Evolutionary conservation across 148 eudicot genomes (phyloP), one percentile per base, ranked within the genome.

Genomic region (Persicaria tinctoria): DNA sequence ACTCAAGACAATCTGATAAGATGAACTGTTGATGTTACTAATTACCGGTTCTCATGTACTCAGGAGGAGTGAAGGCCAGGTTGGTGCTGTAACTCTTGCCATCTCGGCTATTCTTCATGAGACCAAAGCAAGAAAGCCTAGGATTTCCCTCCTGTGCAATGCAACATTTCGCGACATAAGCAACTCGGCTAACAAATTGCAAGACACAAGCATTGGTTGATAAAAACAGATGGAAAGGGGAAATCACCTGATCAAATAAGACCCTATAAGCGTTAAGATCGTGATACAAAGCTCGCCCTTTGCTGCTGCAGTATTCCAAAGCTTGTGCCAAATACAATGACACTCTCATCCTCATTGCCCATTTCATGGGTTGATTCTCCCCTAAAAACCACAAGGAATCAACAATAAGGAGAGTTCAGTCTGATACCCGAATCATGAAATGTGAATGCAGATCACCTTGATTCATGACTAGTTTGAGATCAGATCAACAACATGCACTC

Each of bases 51-150:
- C 90, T 84, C 81, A 89, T 79, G 73, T 89, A 89, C 74, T 89
- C 93, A 0, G 93, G 93, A 51, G 93, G 93, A 60, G 93, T 89
- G 78, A 89, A 89, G 50, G 93, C 93, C 78, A 89, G 75, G 84
- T 89, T 89, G 70, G 93, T 89, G 69, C 93, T 89, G 75, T 89
- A 89, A 81, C 93, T 89, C 75, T 89, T 89, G 6, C 93, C 93
- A 77, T 89, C 93, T 79, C 93, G 76, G 78, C 93, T 89, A 77
- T 89, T 89, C 85, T 89, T 89, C 93, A 89, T 89, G 41, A 89
- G 80, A 46, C 93, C 93, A 76, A 89, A 87, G 82, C 93, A 89
- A 76, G 93, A 89, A 41, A 89, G 87, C 83, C 93, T 85, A 27
- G 93, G 90, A 80, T 89, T 89, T 16, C 82, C 85, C 57, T 85